These are phyloP conservation scores for Chlorella vulgaris DNA, from an alignment of 139 green algal species.

Conservation along the genomic window DNA sequence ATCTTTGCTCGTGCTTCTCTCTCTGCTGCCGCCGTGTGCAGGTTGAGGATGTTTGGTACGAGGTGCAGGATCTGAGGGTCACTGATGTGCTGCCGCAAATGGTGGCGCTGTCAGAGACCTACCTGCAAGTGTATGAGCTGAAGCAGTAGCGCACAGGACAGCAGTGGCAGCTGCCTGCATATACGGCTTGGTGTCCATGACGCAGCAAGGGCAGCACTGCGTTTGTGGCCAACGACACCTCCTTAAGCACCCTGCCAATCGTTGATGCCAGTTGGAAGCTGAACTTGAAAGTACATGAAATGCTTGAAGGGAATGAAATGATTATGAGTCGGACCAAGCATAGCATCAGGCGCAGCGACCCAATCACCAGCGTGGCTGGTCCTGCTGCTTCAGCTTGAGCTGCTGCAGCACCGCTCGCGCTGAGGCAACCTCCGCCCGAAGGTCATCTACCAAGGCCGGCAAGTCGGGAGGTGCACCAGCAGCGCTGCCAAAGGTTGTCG, in stretches of 20 bases:
- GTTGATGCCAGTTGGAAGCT: too few species aligned
- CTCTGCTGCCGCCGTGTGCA: neutral
- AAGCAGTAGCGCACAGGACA: neutral
- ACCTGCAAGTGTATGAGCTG: constrained; percentile 87
- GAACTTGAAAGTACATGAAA: too few species aligned
- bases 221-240: too few species aligned
- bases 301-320: neutral
- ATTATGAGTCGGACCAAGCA: neutral
- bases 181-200: too few species aligned
- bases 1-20: neutral
- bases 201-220: too few species aligned
- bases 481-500: neutral
- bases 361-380: neutral
- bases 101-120: constrained; percentile 91
- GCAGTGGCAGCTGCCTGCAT: too few species aligned
- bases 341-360: neutral
- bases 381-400: constrained; percentile 21
- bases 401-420: constrained; percentile 44
- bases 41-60: constrained; percentile 82
- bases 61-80: constrained; percentile 92
- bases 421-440: constrained; percentile 53
- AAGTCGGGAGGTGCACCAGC: constrained; percentile 7
- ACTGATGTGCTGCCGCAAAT: constrained; percentile 95
- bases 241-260: too few species aligned
- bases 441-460: constrained; percentile 48